phyloP scores from a whole-genome alignment of 192 early-diverging fungal genomes.

The Helicostylum pulchrum region DNA sequence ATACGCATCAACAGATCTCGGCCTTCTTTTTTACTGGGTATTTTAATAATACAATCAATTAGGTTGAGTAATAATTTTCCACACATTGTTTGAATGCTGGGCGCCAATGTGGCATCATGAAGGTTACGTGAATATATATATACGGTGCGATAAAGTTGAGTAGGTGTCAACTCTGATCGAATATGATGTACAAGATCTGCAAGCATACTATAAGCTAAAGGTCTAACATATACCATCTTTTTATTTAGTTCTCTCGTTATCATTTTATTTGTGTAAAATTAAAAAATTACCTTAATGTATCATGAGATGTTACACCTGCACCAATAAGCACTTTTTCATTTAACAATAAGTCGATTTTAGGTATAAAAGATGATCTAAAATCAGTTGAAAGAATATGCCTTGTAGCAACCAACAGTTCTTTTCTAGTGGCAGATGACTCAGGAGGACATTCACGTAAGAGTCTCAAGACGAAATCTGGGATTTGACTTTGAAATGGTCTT shows the following conservation, averaged over 20 bases:
- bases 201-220: conserved; percentile 90
- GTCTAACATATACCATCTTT: conserved; percentile 42
- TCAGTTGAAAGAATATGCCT: conserved; percentile 93
- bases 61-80: conserved; percentile 89
- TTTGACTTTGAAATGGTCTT: conserved; percentile 70
- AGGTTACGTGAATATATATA: conserved; percentile 90
- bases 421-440: conserved; percentile 88
- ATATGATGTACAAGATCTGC: conserved; percentile 97
- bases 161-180: conserved; percentile 74
- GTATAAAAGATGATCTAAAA: conserved; percentile 84
- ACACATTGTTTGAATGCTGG: conserved; percentile 96
- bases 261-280: background rate
- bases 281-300: conserved; percentile 69
- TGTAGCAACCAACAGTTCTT: conserved; percentile 94
- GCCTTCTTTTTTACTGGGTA: conserved; percentile 57
- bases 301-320: conserved; percentile 86
- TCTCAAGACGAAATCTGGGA: conserved; percentile 86
- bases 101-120: conserved; percentile 87
- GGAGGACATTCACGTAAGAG: conserved; percentile 92
- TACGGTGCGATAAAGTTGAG: conserved; percentile 80
- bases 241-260: background rate
- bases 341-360: conserved; percentile 87
- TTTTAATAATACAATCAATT: conserved; percentile 80
- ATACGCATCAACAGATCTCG: conserved; percentile 76
- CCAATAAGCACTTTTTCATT: conserved; percentile 94